These are phyloP conservation scores for Hanseniaspora uvarum DNA, from an alignment of 1,139 yeast species.

Conservation along the genomic window DNA sequence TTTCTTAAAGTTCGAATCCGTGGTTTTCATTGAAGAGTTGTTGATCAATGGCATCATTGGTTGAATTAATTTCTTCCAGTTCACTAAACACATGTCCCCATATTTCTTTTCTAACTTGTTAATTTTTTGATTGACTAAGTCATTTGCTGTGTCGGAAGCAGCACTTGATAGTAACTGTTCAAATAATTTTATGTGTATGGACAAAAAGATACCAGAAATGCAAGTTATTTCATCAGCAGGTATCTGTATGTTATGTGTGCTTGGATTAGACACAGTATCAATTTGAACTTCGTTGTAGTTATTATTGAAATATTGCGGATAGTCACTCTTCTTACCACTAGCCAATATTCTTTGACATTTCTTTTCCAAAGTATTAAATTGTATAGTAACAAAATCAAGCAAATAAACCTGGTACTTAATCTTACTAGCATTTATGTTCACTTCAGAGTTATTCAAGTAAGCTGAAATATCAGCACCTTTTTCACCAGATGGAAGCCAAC, in stretches of 20 bases:
- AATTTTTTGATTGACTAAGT: conserved; percentile 51
- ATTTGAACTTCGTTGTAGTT: conserved; percentile 21
- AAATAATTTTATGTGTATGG: conserved; percentile 61
- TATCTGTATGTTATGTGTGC: neutral
- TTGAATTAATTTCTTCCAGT: conserved; percentile 58
- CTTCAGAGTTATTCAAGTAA: conserved; percentile 38
- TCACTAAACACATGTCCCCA: conserved; percentile 63
- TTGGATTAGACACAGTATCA: neutral
- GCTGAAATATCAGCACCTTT: conserved; percentile 41
- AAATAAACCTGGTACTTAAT: conserved; percentile 23
- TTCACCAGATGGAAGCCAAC: conserved; percentile 59
- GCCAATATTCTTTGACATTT: neutral
- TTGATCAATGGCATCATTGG: conserved; percentile 15
- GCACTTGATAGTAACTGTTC: conserved; percentile 65
- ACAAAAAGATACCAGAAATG: conserved; percentile 55
- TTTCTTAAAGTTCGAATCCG: conserved; percentile 55
- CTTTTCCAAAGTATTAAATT: neutral
- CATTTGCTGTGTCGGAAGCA: conserved; percentile 43
- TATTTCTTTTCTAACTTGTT: conserved; percentile 65
- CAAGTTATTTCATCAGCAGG: conserved; percentile 29
- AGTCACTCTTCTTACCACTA: conserved; percentile 24
- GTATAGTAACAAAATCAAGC: conserved; percentile 1
- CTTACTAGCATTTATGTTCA: conserved; percentile 27
- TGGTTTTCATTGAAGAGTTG: conserved; percentile 5
- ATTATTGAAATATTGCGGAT: conserved; percentile 29